Evolutionary conservation across 768 basidiomycete genomes (phyloP), one percentile per base, ranked within the genome.

Genomic region (Kwoniella europaea): DNA sequence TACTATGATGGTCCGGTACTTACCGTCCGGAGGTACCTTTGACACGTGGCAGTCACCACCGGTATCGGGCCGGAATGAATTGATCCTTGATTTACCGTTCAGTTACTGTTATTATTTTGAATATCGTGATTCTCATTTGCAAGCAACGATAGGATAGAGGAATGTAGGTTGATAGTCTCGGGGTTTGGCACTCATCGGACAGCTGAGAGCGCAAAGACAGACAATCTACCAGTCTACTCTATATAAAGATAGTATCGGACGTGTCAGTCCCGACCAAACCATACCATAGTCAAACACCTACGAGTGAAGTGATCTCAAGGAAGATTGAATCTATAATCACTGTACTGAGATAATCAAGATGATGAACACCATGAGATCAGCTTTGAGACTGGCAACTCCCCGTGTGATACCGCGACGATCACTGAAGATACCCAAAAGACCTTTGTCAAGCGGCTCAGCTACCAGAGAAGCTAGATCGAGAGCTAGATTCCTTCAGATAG

Each of bases 351-450:
- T 35, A 44, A 20, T 6, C 22, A 54, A 13, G 9, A 68, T 61
- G 58, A 35, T 68, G 58, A 68, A 53, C 56, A 42, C 67, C 0
- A 27, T 68, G 6, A 16, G 67, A 68, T 59, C 67, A 24, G 44
- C 67, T 41, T 61, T 62, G 46, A 41, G 59, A 53, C 24, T 52
- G 7, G 52, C 41, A 20, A 41, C 35, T 5, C 41, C 54, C 10
- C 64, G 54, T n/a, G 43, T 53, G 29, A 16, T 65, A 9, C 54
- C 64, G 15, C 64, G 64, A 12, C 46, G 43, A 18, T 6, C 22
- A 4, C 1, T 44, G 16, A 43, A 44, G 41, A 15, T 50, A 57
- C 43, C 64, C 22, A 55, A 44, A 13, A 57, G 29, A 63, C 27
- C 24, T 22, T 63, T 43, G 59, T 68, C 46, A 6, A 58, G 22